Evolutionary conservation across 2,329 filamentous ascomycete species (phyloP), one percentile per base, ranked within the genome.

Genomic region (Catunica adiposa): DNA sequence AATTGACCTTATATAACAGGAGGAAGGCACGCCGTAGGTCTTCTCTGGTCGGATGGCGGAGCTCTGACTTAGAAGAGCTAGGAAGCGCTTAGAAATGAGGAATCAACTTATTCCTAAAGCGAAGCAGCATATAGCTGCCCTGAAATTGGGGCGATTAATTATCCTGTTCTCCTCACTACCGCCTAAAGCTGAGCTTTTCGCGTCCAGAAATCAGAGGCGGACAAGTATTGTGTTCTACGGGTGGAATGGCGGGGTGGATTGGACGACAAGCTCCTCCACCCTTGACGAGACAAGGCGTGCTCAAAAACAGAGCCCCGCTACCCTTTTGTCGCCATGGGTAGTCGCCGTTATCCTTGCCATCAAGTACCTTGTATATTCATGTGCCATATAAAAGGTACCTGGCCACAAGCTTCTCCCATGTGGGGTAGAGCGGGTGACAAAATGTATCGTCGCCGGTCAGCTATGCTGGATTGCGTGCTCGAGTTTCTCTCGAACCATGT

Each of bases 31-130:
- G 29, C 31, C n/a, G 37, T 15, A 22, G 29, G 29, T 34, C 29
- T 34, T 34, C 29, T 44, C 37, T 20, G 42, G 23, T 51, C 47
- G 26, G 22, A 9, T 7, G 44, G 17, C 44, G 26, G 11, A 22
- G 40, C 20, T 44, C 40, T 22, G 51, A 22, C 29, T 20, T 46
- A 37, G 52, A 56, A 56, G 14, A 40, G 50, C 15, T 48, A 20
- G 44, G 50, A 56, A 56, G 44, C 25, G 54, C 54, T 54, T 56
- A 56, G 54, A 56, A 58, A 56, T 51, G 15, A 52, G 26, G 4
- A 23, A 25, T 22, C 17, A n/a, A n/a, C 29, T 55, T 48, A 20
- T 38, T 48, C 26, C 20, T 37, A 29, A 44, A 26, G 25, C 20
- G 46, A 48, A 8, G 15, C 46, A 48, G 26, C 15, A 25, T 14